Conservation (phyloP, 2,329 filamentous ascomycete species). For the Colletotrichum higginsianum region DNA sequence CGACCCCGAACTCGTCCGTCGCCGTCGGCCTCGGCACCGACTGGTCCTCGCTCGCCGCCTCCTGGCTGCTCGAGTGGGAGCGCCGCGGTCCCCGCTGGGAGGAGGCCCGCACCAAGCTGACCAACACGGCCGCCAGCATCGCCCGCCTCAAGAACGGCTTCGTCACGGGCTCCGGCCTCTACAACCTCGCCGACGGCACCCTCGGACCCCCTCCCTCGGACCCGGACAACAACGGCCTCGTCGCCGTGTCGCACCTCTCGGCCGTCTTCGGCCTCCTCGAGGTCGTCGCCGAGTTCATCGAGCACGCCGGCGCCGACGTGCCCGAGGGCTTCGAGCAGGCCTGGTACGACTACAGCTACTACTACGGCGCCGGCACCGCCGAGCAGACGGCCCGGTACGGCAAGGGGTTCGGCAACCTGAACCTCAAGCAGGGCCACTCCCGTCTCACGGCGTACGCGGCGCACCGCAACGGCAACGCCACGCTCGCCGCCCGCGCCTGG, state of each 20-base stretch:
- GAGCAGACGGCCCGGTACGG: conserved; percentile 71
- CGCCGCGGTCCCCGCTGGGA: conserved; percentile 67
- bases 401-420: conserved; percentile 60
- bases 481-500: conserved; percentile 67
- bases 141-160: conserved; percentile 71
- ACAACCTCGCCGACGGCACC: conserved; percentile 64
- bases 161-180: conserved; percentile 68
- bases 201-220: conserved; percentile 68
- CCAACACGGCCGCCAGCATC: conserved; percentile 64
- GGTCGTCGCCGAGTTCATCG: conserved; percentile 68
- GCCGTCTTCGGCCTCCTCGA: conserved; percentile 73
- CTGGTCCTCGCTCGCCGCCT: conserved; percentile 69
- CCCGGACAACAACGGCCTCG: conserved; percentile 64
- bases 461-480: conserved; percentile 58
- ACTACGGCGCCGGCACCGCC: conserved; percentile 63
- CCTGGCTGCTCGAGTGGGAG: conserved; percentile 74
- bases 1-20: conserved; percentile 57
- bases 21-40: conserved; percentile 71
- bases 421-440: conserved; percentile 70
- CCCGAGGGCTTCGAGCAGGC: conserved; percentile 66
- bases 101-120: conserved; percentile 66
- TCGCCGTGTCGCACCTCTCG: conserved; percentile 69
- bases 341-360: conserved; percentile 74
- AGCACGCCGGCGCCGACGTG: conserved; percentile 61
- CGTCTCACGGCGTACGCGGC: conserved; percentile 71